Conservation (phyloP, 495 filamentous ascomycete genomes). For the Aspergillus olivimuriae region DNA sequence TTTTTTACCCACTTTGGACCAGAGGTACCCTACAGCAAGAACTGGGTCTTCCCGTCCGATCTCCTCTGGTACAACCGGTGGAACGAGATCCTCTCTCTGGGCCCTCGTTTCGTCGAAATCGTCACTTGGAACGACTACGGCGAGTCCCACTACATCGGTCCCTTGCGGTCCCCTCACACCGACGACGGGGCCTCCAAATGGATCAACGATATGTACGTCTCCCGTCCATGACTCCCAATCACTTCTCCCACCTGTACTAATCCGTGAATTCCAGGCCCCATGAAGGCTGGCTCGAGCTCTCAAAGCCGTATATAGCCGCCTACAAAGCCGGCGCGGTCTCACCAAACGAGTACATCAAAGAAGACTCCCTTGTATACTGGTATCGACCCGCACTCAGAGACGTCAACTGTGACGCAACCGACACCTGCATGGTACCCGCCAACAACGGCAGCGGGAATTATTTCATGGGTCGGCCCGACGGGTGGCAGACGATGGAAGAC, state of each 20-base stretch:
- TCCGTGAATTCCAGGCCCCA: slow-evolving; percentile 33
- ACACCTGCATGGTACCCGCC: slow-evolving; percentile 34
- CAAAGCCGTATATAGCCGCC: slow-evolving; percentile 50
- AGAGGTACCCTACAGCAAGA: slow-evolving; percentile 49
- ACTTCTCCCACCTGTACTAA: not conserved
- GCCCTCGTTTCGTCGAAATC: slow-evolving; percentile 51
- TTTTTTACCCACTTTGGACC: slow-evolving; percentile 36
- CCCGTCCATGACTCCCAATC: not conserved
- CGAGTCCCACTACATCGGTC: slow-evolving; percentile 51
- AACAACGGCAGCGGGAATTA: slow-evolving; percentile 45
- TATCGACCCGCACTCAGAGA: slow-evolving; percentile 43
- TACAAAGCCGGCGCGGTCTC: slow-evolving; percentile 45
- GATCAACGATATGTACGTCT: slow-evolving; percentile 49
- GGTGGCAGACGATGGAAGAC: slow-evolving; percentile 44
- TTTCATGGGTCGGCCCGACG: slow-evolving; percentile 49
- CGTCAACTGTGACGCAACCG: slow-evolving; percentile 47
- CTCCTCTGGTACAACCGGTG: slow-evolving; percentile 54
- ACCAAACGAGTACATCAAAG: slow-evolving; percentile 32
- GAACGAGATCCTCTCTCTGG: slow-evolving; percentile 41
- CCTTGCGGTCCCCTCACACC: slow-evolving; percentile 43
- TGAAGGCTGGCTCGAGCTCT: slow-evolving; percentile 50
- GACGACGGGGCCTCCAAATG: slow-evolving; percentile 55
- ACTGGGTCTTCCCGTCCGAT: slow-evolving; percentile 53
- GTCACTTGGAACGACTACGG: slow-evolving; percentile 66
- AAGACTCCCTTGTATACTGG: slow-evolving; percentile 52